Conservation (phyloP, 495 filamentous ascomycete species). For the Xylaria venustula region DNA sequence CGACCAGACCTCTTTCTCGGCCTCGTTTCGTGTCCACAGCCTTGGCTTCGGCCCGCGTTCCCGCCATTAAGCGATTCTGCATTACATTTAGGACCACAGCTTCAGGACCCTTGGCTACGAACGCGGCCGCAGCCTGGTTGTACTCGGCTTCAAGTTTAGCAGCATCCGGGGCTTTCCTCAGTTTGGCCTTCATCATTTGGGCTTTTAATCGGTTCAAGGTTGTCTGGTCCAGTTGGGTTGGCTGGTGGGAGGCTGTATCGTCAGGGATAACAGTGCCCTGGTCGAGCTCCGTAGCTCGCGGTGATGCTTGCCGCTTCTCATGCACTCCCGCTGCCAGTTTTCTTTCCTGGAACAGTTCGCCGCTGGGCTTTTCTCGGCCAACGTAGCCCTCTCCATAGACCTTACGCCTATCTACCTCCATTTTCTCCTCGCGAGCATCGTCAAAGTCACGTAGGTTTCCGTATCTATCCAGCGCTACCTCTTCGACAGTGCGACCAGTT, state of each 20-base stretch:
- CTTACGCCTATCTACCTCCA: constrained; percentile 81
- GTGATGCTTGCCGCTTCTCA: constrained; percentile 42
- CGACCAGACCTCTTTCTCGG: constrained; percentile 72
- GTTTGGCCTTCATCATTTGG: constrained; percentile 89
- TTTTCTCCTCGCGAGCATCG: constrained; percentile 90
- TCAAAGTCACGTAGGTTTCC: constrained; percentile 85
- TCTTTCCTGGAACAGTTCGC: constrained; percentile 80
- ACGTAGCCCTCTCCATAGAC: constrained; percentile 85
- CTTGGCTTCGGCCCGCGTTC: constrained; percentile 73
- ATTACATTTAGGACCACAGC: constrained; percentile 82
- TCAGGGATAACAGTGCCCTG: constrained; percentile 46
- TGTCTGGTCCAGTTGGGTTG: constrained; percentile 64
- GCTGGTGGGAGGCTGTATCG: constrained; percentile 36
- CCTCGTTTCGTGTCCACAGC: constrained; percentile 73
- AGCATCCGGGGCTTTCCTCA: constrained; percentile 70
- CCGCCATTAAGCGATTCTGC: constrained; percentile 84
- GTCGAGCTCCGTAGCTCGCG: constrained; percentile 36
- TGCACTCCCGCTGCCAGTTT: constrained; percentile 38
- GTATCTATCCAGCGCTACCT: constrained; percentile 77
- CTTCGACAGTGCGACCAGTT: constrained; percentile 66
- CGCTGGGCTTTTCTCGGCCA: constrained; percentile 83
- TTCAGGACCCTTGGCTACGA: constrained; percentile 45
- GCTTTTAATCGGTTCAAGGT: constrained; percentile 87
- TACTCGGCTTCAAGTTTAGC: constrained; percentile 82
- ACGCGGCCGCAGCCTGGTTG: constrained; percentile 65